phyloP scores from a whole-genome alignment of 768 basidiomycete genomes.

The Panellus pusillus region DNA sequence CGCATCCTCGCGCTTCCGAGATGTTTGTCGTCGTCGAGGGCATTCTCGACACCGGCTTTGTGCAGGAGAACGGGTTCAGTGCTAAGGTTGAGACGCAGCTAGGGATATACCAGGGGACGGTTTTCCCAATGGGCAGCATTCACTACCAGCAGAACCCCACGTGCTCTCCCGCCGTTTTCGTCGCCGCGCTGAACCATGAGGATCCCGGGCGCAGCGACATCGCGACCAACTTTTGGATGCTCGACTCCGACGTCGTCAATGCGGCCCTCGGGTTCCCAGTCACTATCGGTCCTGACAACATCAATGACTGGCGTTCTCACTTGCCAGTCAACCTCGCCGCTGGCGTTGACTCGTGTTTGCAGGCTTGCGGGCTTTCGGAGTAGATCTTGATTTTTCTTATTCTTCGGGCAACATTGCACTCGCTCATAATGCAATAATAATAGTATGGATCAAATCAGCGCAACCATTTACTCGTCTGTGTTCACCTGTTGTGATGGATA shows the following conservation, averaged over 20 bases:
- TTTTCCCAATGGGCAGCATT: slow-evolving; percentile 3
- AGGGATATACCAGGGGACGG: neutral
- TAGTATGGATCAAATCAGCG: no score
- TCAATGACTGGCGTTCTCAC: neutral
- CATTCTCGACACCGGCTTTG: slow-evolving; percentile 5
- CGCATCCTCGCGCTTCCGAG: slow-evolving; percentile 36
- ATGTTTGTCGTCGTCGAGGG: slow-evolving; percentile 31
- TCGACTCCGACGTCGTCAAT: slow-evolving; percentile 9
- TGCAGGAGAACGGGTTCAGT: neutral
- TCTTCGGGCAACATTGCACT: no score
- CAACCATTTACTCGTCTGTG: no score
- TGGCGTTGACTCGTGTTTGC: no score
- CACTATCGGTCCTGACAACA: slow-evolving; percentile 13
- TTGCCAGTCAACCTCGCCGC: no score
- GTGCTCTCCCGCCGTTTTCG: neutral
- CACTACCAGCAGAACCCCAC: slow-evolving; percentile 13
- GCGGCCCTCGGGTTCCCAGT: slow-evolving; percentile 11
- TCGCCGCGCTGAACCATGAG: neutral
- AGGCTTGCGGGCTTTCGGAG: no score
- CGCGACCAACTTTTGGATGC: slow-evolving; percentile 6
- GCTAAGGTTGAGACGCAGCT: slow-evolving; percentile 15
- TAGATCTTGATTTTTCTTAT: no score
- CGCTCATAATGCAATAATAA: no score
- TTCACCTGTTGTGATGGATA: no score
- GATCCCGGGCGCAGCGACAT: slow-evolving; percentile 14